Evolutionary conservation across 306 rosid genomes (phyloP).

Genomic region (Vigna mungo): DNA sequence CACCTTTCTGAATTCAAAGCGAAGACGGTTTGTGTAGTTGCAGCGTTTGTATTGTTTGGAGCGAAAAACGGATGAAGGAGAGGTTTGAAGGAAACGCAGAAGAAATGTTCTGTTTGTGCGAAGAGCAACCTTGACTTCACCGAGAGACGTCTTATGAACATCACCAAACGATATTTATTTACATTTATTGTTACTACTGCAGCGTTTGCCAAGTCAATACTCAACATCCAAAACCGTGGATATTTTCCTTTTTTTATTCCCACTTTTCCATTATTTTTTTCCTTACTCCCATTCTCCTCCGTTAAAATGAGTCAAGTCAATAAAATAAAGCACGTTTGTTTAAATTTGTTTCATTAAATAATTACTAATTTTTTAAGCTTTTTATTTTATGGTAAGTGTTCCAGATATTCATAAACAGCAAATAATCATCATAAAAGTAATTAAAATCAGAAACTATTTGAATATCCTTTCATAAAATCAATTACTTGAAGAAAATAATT

Average conservation of each 20-base stretch:
- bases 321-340: too few relatives aligned
- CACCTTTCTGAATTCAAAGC: background rate
- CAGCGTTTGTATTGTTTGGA: background rate
- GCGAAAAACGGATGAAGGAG: background rate
- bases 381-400: too few relatives aligned
- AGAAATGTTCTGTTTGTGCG: background rate
- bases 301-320: background rate
- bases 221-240: background rate
- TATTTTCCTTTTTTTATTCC: background rate
- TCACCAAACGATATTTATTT: background rate
- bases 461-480: too few relatives aligned
- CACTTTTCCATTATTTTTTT: background rate
- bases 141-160: background rate
- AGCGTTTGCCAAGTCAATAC: conserved; percentile 25
- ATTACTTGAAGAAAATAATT: too few relatives aligned
- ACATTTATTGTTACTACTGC: background rate
- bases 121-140: conserved; percentile 40
- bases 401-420: too few relatives aligned
- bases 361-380: too few relatives aligned
- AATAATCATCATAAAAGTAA: too few relatives aligned
- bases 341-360: too few relatives aligned
- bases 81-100: background rate
- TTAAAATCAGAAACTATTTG: too few relatives aligned
- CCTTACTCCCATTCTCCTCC: background rate
- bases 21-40: conserved; percentile 1